Percentiles rank a stretch among this genome's conserved stretches.
phyloP scores from a whole-genome alignment of 2,329 filamentous ascomycete genomes.

The Aspergillus tubingensis region DNA sequence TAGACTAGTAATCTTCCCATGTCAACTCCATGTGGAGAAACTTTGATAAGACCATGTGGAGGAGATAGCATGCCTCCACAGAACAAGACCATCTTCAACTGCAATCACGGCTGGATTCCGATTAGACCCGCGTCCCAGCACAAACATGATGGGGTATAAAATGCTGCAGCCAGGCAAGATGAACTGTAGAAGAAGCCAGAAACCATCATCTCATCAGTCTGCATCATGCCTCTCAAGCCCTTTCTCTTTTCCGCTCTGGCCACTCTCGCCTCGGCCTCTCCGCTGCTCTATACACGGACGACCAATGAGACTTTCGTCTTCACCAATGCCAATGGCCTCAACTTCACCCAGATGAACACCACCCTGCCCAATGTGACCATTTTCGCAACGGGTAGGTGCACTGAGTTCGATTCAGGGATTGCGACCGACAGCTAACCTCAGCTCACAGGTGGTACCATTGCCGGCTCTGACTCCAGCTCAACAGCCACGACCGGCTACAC shows the following conservation, averaged over 20 bases:
- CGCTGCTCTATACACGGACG: constrained; percentile 22
- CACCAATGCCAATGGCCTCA: constrained; percentile 29
- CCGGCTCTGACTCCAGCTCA: constrained; percentile 26
- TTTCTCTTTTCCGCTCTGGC: constrained; percentile 23
- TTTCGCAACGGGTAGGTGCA: constrained; percentile 23
- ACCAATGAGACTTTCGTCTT: constrained; percentile 23
- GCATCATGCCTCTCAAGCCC: constrained; percentile 19
- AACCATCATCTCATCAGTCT: not conserved
- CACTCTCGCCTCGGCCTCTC: constrained; percentile 23
- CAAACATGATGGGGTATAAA: not conserved
- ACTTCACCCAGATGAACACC: constrained; percentile 29
- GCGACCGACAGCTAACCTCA: not conserved
- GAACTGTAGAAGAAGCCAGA: not conserved
- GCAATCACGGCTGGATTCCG: not conserved
- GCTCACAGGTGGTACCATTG: constrained; percentile 27
- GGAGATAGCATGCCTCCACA: not conserved
- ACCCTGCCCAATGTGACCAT: constrained; percentile 30
- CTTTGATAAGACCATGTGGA: not conserved
- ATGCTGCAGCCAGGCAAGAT: not conserved
- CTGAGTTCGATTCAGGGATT: too few relatives aligned
- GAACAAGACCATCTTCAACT: too few relatives aligned
- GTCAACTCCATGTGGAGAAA: not conserved
- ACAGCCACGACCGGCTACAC: constrained; percentile 31
- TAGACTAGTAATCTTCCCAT: not conserved
- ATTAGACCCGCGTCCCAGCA: not conserved